Conservation (phyloP, 2,329 filamentous ascomycete species). For the Tolypocladium ovalisporum region DNA sequence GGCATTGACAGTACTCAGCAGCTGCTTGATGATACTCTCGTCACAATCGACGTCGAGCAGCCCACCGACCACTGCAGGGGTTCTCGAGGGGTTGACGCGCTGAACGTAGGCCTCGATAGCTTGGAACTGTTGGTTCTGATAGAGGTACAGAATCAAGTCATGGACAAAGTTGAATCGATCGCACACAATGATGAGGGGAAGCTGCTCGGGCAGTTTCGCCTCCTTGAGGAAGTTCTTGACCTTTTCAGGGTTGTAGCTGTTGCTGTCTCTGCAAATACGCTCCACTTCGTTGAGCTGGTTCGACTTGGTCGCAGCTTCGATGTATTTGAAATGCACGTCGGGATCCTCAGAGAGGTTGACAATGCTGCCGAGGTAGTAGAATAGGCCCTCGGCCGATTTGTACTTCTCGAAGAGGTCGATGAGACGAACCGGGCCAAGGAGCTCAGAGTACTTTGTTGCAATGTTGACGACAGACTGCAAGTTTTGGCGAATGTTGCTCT, state of each 20-base stretch:
- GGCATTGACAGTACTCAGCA: slow-evolving; percentile 76
- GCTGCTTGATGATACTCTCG: slow-evolving; percentile 87
- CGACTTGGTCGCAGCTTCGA: slow-evolving; percentile 91
- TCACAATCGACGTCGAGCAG: slow-evolving; percentile 96
- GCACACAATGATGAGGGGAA: slow-evolving; percentile 95
- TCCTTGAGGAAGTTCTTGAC: slow-evolving; percentile 99
- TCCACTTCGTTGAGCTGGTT: slow-evolving; percentile 92
- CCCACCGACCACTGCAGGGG: slow-evolving; percentile 86
- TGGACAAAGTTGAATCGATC: slow-evolving; percentile 99
- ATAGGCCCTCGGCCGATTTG: slow-evolving; percentile 91
- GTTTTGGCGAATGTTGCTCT: slow-evolving; percentile 93
- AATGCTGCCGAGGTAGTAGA: slow-evolving; percentile 96
- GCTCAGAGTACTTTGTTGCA: slow-evolving; percentile 94
- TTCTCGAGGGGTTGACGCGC: slow-evolving; percentile 83
- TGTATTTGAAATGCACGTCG: slow-evolving; percentile 98
- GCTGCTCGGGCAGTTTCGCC: slow-evolving; percentile 79
- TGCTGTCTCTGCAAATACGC: slow-evolving; percentile 91
- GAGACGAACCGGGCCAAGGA: slow-evolving; percentile 75
- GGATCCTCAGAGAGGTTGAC: slow-evolving; percentile 93
- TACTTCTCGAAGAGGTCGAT: slow-evolving; percentile 97
- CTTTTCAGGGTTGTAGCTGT: slow-evolving; percentile 82
- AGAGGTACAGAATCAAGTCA: slow-evolving; percentile 89
- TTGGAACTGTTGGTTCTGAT: slow-evolving; percentile 98
- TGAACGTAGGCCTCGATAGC: slow-evolving; percentile 98
- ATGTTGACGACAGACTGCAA: slow-evolving; percentile 90